Conservation (phyloP, 495 filamentous ascomycete genomes). For the Barbatosphaeria neglecta region DNA sequence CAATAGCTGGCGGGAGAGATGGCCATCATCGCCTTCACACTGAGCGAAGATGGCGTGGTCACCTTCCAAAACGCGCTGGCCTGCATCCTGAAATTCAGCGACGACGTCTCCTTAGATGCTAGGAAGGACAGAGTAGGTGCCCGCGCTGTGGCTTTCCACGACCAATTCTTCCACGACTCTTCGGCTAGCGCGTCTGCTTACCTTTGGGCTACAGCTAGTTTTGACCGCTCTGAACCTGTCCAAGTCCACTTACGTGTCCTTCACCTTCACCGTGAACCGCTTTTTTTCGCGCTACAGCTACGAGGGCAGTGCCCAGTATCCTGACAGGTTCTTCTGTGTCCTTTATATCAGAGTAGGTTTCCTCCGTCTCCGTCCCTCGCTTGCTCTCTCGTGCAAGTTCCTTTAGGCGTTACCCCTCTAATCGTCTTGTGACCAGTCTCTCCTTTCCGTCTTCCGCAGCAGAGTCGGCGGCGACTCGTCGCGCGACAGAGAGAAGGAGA, state of each 20-base stretch:
- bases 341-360: slow-evolving; percentile 30
- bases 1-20: slow-evolving; percentile 22
- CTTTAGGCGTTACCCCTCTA: slow-evolving; percentile 3
- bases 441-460: slow-evolving; percentile 32
- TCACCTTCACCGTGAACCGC: slow-evolving; percentile 54
- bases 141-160: background rate
- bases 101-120: slow-evolving; percentile 79
- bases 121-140: slow-evolving; percentile 53
- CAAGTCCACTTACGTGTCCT: slow-evolving; percentile 82
- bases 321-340: slow-evolving; percentile 39
- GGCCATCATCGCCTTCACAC: slow-evolving; percentile 65
- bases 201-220: slow-evolving; percentile 43
- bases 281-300: slow-evolving; percentile 79
- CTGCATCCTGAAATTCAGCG: slow-evolving; percentile 87
- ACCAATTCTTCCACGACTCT: too few species aligned
- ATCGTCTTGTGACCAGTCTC: slow-evolving; percentile 16
- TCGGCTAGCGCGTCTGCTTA: background rate
- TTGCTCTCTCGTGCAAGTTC: background rate
- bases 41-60: slow-evolving; percentile 61
- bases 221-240: slow-evolving; percentile 82
- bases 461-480: slow-evolving; percentile 21
- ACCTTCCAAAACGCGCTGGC: slow-evolving; percentile 72
- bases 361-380: background rate
- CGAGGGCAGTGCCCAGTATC: slow-evolving; percentile 29
- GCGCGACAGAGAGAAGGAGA: slow-evolving; percentile 52